A percentile compares a stretch with the other conserved stretches of the same genome.
phyloP scores from a whole-genome alignment of 148 eudicot genomes.

The Vaccinium myrtillus region DNA sequence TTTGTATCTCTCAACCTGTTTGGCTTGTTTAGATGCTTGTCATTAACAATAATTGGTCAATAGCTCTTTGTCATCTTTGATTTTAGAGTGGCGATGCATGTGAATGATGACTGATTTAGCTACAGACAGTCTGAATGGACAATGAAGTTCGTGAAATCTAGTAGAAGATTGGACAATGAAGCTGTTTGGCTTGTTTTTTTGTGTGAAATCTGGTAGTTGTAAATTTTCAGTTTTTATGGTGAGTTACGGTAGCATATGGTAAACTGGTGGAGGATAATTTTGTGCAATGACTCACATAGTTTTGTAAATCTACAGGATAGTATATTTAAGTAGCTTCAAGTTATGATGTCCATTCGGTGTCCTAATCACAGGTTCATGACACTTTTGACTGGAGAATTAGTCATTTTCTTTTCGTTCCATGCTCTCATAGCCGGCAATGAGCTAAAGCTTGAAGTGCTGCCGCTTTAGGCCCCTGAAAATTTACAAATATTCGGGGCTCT shows the following conservation, averaged over 20 bases:
- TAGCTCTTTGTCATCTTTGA: constrained; percentile 3
- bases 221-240: not conserved
- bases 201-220: not conserved
- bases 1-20: constrained; percentile 15
- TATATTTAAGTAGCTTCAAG: no score
- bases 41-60: not conserved
- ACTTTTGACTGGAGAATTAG: no score
- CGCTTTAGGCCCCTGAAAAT: no score
- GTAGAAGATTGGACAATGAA: no score
- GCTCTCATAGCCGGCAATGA: no score
- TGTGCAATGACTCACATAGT: not conserved
- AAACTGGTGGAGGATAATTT: no score
- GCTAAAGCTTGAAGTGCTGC: no score
- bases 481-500: no score
- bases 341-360: not conserved
- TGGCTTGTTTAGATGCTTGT: not conserved
- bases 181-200: no score
- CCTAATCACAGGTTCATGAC: not conserved
- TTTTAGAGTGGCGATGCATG: not conserved
- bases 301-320: not conserved
- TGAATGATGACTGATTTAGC: not conserved
- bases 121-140: not conserved
- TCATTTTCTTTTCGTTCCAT: no score
- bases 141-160: not conserved
- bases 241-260: no score